These are phyloP conservation scores for Malbranchea cinnamomea DNA, from an alignment of 2,329 filamentous ascomycete genomes.

Conservation along the genomic window DNA sequence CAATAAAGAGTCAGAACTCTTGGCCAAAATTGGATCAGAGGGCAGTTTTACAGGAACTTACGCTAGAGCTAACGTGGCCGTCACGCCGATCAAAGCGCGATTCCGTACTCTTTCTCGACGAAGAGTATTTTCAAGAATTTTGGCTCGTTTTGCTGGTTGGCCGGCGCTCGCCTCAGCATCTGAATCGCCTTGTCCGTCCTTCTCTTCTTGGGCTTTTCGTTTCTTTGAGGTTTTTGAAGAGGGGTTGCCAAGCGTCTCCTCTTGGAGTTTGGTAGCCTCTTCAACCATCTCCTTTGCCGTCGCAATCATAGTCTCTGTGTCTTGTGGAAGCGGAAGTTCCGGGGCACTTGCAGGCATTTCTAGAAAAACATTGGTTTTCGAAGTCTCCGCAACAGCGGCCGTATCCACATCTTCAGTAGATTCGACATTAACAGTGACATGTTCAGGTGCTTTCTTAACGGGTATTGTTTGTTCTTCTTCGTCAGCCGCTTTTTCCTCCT, in stretches of 20 bases:
- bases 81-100: conserved; percentile 71
- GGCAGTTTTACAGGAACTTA: conserved; percentile 38
- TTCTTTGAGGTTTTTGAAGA: conserved; percentile 36
- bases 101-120: conserved; percentile 76
- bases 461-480: conserved; percentile 4
- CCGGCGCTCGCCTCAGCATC: conserved; percentile 19
- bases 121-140: conserved; percentile 54
- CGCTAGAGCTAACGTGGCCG: conserved; percentile 78
- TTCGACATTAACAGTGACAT: conserved; percentile 56
- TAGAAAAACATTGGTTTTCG: conserved; percentile 58
- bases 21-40: neutral
- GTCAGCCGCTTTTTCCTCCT: conserved; percentile 16
- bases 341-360: conserved; percentile 55
- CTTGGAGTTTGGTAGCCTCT: conserved; percentile 41
- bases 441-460: conserved; percentile 12
- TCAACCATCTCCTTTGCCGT: conserved; percentile 81
- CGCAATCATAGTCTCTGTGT: conserved; percentile 69
- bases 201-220: conserved; percentile 56
- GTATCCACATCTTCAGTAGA: conserved; percentile 42
- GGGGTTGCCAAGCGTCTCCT: conserved; percentile 16
- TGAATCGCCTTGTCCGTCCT: conserved; percentile 28
- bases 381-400: conserved; percentile 46
- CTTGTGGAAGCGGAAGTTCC: conserved; percentile 58
- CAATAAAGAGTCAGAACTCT: too few relatives aligned
- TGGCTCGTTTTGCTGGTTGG: conserved; percentile 57